phyloP scores from a whole-genome alignment of 2,329 filamentous ascomycete species.

The Coleophoma crateriformis region DNA sequence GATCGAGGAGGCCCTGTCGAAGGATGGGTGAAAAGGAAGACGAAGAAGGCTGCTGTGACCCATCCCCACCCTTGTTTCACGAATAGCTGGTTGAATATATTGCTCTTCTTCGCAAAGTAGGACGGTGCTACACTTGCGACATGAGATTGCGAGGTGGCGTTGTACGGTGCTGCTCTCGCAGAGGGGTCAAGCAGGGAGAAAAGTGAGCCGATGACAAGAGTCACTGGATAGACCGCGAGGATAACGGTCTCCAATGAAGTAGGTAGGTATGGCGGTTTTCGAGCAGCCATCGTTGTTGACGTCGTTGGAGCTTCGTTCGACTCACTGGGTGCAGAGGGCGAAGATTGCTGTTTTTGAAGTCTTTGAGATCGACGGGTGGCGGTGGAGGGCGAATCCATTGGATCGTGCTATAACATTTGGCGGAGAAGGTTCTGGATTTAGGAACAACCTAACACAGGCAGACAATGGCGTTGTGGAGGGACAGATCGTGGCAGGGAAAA shows the following conservation, averaged over 20 bases:
- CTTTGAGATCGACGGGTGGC: constrained; percentile 22
- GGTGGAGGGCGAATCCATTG: constrained; percentile 21
- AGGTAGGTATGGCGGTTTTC: constrained; percentile 55
- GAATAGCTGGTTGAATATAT: constrained; percentile 87
- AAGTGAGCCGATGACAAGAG: constrained; percentile 75
- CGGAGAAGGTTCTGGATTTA: constrained; percentile 2
- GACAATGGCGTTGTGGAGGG: constrained; percentile 2
- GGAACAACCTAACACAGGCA: too few relatives aligned
- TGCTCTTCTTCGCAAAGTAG: constrained; percentile 93
- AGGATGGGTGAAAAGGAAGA: constrained; percentile 66
- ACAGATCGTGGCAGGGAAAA: constrained; percentile 10
- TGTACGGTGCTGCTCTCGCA: constrained; percentile 59
- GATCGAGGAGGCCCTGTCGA: constrained; percentile 37
- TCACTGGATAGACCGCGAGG: constrained; percentile 67
- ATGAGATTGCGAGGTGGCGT: constrained; percentile 57
- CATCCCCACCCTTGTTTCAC: constrained; percentile 96
- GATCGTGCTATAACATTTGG: constrained; percentile 17
- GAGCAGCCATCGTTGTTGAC: constrained; percentile 11
- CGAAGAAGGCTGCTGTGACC: constrained; percentile 69
- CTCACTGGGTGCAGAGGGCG: constrained; percentile 7
- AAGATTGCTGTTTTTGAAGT: constrained; percentile 10
- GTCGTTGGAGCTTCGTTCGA: constrained; percentile 4
- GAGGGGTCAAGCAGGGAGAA: constrained; percentile 75
- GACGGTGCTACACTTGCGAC: constrained; percentile 55
- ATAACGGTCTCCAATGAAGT: constrained; percentile 61